phyloP scores from a whole-genome alignment of 768 basidiomycete species.

The Boletellus sp. region DNA sequence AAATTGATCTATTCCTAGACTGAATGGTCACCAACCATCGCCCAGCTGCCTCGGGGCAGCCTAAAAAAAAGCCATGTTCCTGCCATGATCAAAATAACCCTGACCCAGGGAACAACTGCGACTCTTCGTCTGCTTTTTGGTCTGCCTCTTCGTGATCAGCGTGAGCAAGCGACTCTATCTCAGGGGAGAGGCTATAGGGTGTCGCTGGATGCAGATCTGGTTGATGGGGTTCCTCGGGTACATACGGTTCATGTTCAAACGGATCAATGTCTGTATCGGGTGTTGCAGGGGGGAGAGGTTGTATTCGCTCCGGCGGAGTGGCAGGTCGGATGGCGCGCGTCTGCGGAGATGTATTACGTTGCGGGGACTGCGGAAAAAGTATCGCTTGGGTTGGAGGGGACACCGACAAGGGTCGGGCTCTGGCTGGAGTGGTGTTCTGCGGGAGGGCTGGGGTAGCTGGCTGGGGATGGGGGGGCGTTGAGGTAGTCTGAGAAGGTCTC shows the following conservation, averaged over 20 bases:
- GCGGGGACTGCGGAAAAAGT: constrained; percentile 10
- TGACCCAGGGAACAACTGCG: constrained; percentile 42
- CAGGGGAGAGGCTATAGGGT: constrained; percentile 29
- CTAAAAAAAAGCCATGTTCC: background rate
- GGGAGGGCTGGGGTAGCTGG: constrained; percentile 5
- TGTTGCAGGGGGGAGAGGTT: constrained; percentile 13
- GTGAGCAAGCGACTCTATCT: constrained; percentile 3
- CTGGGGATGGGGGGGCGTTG: constrained; percentile 16
- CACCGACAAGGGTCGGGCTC: constrained; percentile 4
- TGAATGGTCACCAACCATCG: background rate
- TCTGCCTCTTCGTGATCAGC: constrained; percentile 22
- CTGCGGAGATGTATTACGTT: background rate
- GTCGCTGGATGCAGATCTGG: constrained; percentile 16
- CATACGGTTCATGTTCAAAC: constrained; percentile 30
- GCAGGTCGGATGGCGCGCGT: constrained; percentile 5
- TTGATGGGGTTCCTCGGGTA: constrained; percentile 15
- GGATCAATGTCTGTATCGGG: constrained; percentile 33
- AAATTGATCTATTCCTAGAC: constrained; percentile 14
- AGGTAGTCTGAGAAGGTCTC: constrained; percentile 5
- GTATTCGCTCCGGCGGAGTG: constrained; percentile 12
- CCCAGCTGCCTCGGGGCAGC: background rate
- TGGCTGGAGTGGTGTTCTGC: constrained; percentile 11
- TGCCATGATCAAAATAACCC: constrained; percentile 35
- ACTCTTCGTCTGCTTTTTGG: constrained; percentile 28
- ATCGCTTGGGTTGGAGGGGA: constrained; percentile 13